A percentile compares a stretch with the other conserved stretches of the same genome.
phyloP scores from a whole-genome alignment of 495 filamentous ascomycete genomes.

The Trichocladium uniseriatum region DNA sequence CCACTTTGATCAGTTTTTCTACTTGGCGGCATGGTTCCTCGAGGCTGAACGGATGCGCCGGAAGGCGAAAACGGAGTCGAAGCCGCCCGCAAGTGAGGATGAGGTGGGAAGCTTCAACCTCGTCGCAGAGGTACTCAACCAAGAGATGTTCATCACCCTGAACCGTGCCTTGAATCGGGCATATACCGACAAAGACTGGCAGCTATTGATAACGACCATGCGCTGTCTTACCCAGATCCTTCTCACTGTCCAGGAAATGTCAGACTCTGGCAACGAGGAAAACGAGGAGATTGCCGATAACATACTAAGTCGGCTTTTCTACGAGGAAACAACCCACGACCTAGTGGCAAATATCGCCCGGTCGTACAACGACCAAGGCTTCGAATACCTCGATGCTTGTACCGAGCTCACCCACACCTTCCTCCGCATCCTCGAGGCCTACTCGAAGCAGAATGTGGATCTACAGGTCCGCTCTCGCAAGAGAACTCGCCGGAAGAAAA shows the following conservation, averaged over 20 bases:
- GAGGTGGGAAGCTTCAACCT: conserved; percentile 75
- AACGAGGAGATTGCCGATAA: conserved; percentile 98
- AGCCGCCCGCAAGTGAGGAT: conserved; percentile 30
- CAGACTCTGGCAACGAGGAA: conserved; percentile 71
- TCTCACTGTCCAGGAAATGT: conserved; percentile 93
- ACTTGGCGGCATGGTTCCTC: conserved; percentile 88
- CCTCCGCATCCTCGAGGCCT: conserved; percentile 81
- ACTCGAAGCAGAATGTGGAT: conserved; percentile 88
- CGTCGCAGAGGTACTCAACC: conserved; percentile 80
- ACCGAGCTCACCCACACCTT: conserved; percentile 91
- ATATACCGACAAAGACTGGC: conserved; percentile 76
- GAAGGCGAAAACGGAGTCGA: conserved; percentile 41
- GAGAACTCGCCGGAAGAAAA: conserved; percentile 59
- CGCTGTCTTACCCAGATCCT: conserved; percentile 80
- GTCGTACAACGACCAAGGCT: conserved; percentile 85
- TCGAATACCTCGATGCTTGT: conserved; percentile 83
- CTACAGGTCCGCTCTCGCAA: conserved; percentile 80
- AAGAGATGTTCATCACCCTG: conserved; percentile 82
- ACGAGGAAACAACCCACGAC: conserved; percentile 92
- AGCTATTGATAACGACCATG: conserved; percentile 78
- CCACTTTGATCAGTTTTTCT: conserved; percentile 81
- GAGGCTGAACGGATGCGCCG: conserved; percentile 76
- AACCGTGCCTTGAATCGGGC: conserved; percentile 72
- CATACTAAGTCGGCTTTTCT: conserved; percentile 91
- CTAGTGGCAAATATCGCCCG: conserved; percentile 67